phyloP scores from a whole-genome alignment of 2,329 filamentous ascomycete genomes.

The Aspergillus aculeatus region DNA sequence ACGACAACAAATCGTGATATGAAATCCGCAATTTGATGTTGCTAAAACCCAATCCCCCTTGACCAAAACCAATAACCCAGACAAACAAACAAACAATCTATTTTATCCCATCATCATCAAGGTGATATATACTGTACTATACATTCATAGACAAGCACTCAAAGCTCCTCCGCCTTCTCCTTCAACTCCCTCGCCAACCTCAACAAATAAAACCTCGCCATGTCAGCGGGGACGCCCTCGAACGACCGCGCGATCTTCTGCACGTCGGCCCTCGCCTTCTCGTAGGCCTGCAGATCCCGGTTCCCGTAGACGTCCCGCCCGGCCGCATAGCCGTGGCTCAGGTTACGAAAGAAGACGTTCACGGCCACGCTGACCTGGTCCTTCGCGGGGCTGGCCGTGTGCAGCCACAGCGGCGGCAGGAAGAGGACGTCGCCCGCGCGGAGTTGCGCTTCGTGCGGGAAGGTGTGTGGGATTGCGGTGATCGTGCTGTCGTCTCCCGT shows the following conservation, averaged over 20 bases:
- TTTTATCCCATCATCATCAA: no score
- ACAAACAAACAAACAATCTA: no score
- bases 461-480: slow-evolving; percentile 61
- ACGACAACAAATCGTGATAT: no score
- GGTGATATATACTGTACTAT: no score
- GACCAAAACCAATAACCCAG: no score
- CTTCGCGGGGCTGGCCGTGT: slow-evolving; percentile 54
- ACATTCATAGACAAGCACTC: no score
- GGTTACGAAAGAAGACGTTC: slow-evolving; percentile 83
- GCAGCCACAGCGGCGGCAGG: slow-evolving; percentile 80
- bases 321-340: slow-evolving; percentile 65
- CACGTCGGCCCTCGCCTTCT: slow-evolving; percentile 73
- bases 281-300: slow-evolving; percentile 78
- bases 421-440: slow-evolving; percentile 74
- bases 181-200: slow-evolving; percentile 69
- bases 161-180: slow-evolving; percentile 22
- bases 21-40: no score
- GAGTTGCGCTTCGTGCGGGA: slow-evolving; percentile 66
- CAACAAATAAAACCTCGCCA: slow-evolving; percentile 72
- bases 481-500: slow-evolving; percentile 40
- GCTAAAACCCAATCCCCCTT: no score
- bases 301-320: slow-evolving; percentile 88
- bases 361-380: slow-evolving; percentile 68
- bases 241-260: slow-evolving; percentile 56
- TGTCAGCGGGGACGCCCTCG: slow-evolving; percentile 60